Conservation (phyloP, 805 yeast genomes). For the Ogataea neopini region DNA sequence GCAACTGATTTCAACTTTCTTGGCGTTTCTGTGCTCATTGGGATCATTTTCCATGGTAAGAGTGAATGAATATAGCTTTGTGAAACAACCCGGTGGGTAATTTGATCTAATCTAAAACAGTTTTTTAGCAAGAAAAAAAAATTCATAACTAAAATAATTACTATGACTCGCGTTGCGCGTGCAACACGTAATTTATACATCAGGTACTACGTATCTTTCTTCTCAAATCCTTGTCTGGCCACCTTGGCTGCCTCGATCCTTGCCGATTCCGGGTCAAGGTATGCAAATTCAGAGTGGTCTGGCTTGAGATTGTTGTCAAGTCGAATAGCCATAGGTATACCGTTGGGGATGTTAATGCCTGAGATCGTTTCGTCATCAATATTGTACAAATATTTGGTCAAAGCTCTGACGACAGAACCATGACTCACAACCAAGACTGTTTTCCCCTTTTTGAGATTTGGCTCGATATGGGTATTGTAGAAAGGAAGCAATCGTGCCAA, state of each 20-base stretch:
- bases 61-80: neutral
- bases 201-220: neutral
- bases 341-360: constrained; percentile 78
- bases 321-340: constrained; percentile 73
- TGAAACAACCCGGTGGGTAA: no score
- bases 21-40: neutral
- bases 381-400: constrained; percentile 65
- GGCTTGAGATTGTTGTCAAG: constrained; percentile 45
- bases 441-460: constrained; percentile 49
- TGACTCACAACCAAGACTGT: constrained; percentile 73
- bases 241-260: constrained; percentile 77
- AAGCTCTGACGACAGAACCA: constrained; percentile 79
- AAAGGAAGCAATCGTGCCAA: constrained; percentile 65
- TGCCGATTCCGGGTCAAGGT: constrained; percentile 80
- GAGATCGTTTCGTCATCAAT: constrained; percentile 70
- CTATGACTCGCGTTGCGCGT: no score
- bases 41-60: neutral
- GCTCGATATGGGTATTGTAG: constrained; percentile 51
- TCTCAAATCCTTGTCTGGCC: constrained; percentile 66
- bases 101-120: no score
- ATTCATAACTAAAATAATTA: neutral
- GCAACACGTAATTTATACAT: no score
- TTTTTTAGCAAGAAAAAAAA: neutral
- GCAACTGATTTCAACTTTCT: constrained; percentile 14
- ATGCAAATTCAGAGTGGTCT: constrained; percentile 47